A percentile compares a stretch with the other conserved stretches of the same genome.
Evolutionary conservation across 495 filamentous ascomycete species (phyloP).

Genomic region (Neurospora pannonica): DNA sequence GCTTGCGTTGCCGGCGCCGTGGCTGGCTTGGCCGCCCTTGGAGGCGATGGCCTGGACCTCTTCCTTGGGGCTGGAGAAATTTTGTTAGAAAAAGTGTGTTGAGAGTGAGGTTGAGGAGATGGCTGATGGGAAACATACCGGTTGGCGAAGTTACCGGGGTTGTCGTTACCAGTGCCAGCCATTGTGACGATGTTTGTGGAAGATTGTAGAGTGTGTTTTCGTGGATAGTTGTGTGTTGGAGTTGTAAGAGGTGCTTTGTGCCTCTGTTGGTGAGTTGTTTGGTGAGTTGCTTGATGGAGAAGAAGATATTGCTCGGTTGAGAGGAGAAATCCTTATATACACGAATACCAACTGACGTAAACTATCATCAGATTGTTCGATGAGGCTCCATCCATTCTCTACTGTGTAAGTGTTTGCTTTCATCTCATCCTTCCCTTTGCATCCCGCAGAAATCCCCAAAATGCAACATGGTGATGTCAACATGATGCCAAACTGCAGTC

Average conservation of each 20-base stretch:
- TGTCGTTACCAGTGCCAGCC: slow-evolving; percentile 29
- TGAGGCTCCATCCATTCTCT: neutral
- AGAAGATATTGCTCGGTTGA: neutral
- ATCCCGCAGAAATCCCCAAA: neutral
- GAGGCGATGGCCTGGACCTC: slow-evolving; percentile 47
- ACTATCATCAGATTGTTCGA: neutral
- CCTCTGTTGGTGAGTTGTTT: neutral
- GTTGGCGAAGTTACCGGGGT: slow-evolving; percentile 57
- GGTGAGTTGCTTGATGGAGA: neutral
- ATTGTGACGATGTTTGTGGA: neutral
- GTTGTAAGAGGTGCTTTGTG: neutral
- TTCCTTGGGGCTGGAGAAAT: slow-evolving; percentile 32
- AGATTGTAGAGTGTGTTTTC: neutral
- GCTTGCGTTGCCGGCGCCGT: slow-evolving; percentile 6
- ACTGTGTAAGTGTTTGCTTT: neutral
- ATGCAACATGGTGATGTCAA: neutral
- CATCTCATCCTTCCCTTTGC: neutral
- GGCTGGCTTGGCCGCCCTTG: slow-evolving; percentile 41
- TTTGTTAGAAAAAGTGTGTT: neutral
- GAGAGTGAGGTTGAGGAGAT: neutral
- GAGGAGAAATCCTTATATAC: neutral
- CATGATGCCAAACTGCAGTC: neutral
- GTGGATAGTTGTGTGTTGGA: neutral
- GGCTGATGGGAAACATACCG: slow-evolving; percentile 18
- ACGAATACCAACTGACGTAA: neutral